Percentiles rank a stretch among this genome's conserved stretches.
Conservation (phyloP, 31 red algal genomes). For the Bonnemaisonia californica region DNA sequence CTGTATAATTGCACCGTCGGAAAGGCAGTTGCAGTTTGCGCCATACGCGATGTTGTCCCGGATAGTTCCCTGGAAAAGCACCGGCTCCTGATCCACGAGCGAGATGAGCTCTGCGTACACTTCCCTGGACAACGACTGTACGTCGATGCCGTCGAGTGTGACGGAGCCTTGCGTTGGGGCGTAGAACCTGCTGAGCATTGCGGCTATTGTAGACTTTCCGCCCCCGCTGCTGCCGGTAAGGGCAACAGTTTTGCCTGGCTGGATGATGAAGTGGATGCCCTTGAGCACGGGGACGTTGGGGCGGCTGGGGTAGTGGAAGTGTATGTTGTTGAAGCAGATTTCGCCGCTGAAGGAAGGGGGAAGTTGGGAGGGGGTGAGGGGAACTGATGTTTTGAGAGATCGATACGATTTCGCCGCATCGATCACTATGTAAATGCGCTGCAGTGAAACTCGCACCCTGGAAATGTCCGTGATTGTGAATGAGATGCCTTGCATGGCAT, state of each 20-base stretch:
- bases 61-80: constrained; percentile 88
- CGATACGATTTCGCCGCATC: constrained; percentile 49
- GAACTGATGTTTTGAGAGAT: background rate
- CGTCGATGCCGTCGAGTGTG: constrained; percentile 68
- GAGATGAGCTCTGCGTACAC: constrained; percentile 59
- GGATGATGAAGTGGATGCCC: constrained; percentile 71
- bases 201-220: constrained; percentile 91
- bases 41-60: constrained; percentile 92
- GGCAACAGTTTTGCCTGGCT: constrained; percentile 82
- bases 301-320: constrained; percentile 85
- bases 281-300: constrained; percentile 71
- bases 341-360: constrained; percentile 27
- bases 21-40: constrained; percentile 42
- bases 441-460: constrained; percentile 43
- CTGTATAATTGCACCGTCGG: constrained; percentile 59
- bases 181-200: constrained; percentile 85
- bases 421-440: constrained; percentile 50
- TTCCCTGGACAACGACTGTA: constrained; percentile 54
- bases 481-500: constrained; percentile 65
- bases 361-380: constrained; percentile 5
- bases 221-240: constrained; percentile 84
- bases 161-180: constrained; percentile 63
- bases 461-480: constrained; percentile 70
- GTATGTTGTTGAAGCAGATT: constrained; percentile 69
- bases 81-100: constrained; percentile 79